Evolutionary conservation across 2,329 filamentous ascomycete species (phyloP).

Genomic region (Aspergillus hiratsukae): DNA sequence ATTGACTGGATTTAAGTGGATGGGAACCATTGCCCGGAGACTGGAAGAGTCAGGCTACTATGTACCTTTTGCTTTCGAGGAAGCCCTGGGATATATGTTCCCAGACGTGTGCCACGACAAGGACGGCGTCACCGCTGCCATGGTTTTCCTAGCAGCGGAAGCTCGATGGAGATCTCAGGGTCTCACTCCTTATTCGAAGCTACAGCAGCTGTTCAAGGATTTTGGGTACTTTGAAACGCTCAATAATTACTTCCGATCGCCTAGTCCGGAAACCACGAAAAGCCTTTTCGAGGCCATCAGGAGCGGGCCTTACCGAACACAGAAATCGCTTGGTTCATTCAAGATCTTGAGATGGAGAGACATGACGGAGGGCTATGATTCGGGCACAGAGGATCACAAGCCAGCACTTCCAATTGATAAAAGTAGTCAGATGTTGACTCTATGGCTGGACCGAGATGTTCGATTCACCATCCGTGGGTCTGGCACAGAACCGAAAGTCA

Average conservation of each 20-base stretch:
- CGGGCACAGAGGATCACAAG: slow-evolving; percentile 46
- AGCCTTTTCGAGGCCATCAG: slow-evolving; percentile 54
- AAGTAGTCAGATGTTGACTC: slow-evolving; percentile 60
- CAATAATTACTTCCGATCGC: slow-evolving; percentile 61
- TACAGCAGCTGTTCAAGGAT: slow-evolving; percentile 53
- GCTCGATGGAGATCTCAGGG: slow-evolving; percentile 48
- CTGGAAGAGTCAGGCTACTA: slow-evolving; percentile 48
- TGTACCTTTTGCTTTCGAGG: slow-evolving; percentile 58
- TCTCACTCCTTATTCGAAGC: slow-evolving; percentile 54
- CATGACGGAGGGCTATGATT: slow-evolving; percentile 58
- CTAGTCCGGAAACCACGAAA: slow-evolving; percentile 49
- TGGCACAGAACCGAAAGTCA: slow-evolving; percentile 65
- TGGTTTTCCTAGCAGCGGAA: slow-evolving; percentile 55
- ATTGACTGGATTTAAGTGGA: slow-evolving; percentile 65
- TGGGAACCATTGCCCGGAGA: slow-evolving; percentile 57
- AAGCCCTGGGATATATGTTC: slow-evolving; percentile 65
- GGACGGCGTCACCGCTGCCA: slow-evolving; percentile 58
- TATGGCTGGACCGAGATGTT: slow-evolving; percentile 51
- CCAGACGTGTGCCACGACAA: slow-evolving; percentile 60
- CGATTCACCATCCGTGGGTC: slow-evolving; percentile 59
- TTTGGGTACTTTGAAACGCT: slow-evolving; percentile 60
- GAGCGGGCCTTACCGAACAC: slow-evolving; percentile 38
- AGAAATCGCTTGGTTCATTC: slow-evolving; percentile 47
- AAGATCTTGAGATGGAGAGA: slow-evolving; percentile 58
- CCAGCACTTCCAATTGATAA: slow-evolving; percentile 55